Percentiles rank a stretch among this genome's conserved stretches.
Evolutionary conservation across 306 rosid species (phyloP).

Genomic region (Fragaria iinumae): DNA sequence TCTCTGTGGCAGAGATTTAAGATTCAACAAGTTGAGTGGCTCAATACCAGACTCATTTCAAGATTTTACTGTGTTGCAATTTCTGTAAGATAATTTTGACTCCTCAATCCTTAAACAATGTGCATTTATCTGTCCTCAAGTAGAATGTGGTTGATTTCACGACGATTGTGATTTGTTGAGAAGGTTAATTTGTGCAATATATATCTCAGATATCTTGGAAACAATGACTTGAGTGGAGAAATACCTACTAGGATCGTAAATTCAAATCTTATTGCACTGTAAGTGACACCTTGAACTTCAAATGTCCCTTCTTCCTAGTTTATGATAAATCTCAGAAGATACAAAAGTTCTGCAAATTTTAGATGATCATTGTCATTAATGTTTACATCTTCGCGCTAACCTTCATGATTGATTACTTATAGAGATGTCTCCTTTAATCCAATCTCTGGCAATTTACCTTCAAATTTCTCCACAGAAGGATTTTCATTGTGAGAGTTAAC

Average conservation of each 20-base stretch:
- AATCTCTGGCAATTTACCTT: conserved; percentile 28
- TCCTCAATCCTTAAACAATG: background rate
- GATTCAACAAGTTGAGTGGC: conserved; percentile 39
- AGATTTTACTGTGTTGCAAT: conserved; percentile 19
- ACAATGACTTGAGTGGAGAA: conserved; percentile 36
- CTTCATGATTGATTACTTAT: background rate
- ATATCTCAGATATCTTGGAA: conserved; percentile 35
- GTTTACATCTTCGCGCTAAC: background rate
- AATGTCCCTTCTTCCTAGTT: conserved; percentile 2
- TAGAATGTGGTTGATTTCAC: background rate
- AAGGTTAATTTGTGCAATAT: background rate
- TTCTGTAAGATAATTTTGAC: conserved; percentile 28
- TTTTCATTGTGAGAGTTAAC: conserved; percentile 32
- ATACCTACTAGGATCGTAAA: conserved; percentile 25
- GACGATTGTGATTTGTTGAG: conserved; percentile 3
- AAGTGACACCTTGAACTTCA: conserved; percentile 25
- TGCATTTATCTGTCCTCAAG: background rate
- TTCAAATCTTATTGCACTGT: conserved; percentile 35
- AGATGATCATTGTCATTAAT: background rate
- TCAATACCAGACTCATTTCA: conserved; percentile 36
- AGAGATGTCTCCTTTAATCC: conserved; percentile 43
- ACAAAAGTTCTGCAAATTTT: background rate
- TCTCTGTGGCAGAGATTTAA: conserved; percentile 27
- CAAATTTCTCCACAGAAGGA: conserved; percentile 13
- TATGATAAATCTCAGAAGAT: background rate